Conservation (phyloP, 768 basidiomycete species). For the Tulasnella sp. region DNA sequence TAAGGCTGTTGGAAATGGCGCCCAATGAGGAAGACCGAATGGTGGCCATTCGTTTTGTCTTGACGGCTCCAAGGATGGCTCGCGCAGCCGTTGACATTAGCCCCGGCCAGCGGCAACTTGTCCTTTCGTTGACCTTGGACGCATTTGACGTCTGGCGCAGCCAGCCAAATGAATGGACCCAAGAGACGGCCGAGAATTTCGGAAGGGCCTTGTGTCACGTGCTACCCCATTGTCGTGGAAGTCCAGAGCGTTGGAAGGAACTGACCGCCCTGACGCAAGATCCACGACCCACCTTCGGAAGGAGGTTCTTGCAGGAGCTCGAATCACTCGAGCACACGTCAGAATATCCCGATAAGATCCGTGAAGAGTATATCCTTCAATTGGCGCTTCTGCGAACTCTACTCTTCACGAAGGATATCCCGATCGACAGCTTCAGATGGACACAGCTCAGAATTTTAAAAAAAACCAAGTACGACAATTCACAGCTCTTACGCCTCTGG, state of each 20-base stretch:
- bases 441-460: neutral
- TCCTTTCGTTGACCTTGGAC: neutral
- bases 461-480: neutral
- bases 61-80: neutral
- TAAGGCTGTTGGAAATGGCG: neutral
- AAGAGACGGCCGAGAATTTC: neutral
- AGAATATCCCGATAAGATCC: neutral
- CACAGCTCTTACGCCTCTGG: neutral
- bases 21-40: neutral
- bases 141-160: neutral
- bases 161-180: neutral
- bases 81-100: neutral
- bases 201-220: neutral
- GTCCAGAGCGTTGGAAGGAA: neutral
- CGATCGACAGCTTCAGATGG: neutral
- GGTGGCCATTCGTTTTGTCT: neutral
- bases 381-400: too few species aligned
- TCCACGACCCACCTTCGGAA: neutral
- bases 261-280: neutral
- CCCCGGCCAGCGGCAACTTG: neutral
- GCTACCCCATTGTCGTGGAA: neutral
- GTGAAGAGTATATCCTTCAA: neutral
- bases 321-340: neutral
- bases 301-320: neutral
- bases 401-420: too few species aligned